These are phyloP conservation scores for Apiotrichum sp. DNA, from an alignment of 1,284 basidiomycete genomes.

Conservation along the genomic window DNA sequence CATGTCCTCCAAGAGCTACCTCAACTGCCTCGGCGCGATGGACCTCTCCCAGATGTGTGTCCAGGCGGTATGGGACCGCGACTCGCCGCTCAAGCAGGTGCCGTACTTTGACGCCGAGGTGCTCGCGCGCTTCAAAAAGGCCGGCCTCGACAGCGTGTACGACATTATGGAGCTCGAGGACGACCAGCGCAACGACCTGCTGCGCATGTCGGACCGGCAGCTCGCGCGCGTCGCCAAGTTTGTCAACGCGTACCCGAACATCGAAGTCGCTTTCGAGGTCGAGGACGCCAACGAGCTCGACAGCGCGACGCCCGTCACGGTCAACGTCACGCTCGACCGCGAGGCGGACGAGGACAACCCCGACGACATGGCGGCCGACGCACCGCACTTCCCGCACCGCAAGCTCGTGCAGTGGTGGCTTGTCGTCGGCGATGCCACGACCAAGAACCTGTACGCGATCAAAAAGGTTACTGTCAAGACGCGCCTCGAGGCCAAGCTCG, in stretches of 20 bases:
- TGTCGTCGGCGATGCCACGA: constrained; percentile 70
- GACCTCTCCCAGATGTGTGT: constrained; percentile 99
- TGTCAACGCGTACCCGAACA: constrained; percentile 87
- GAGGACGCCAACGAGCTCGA: constrained; percentile 73
- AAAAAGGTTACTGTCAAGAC: constrained; percentile 87
- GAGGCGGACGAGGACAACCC: constrained; percentile 73
- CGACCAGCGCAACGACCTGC: constrained; percentile 68
- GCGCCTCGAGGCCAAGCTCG: constrained; percentile 72
- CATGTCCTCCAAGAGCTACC: constrained; percentile 91
- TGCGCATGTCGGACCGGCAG: constrained; percentile 79
- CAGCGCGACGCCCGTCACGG: constrained; percentile 71
- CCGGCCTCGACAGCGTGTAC: constrained; percentile 77
- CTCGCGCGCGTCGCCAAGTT: constrained; percentile 79
- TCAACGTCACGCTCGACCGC: constrained; percentile 72
- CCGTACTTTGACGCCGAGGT: constrained; percentile 89
- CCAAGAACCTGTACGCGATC: constrained; percentile 76
- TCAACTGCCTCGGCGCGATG: constrained; percentile 95
- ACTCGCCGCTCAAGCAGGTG: constrained; percentile 88
- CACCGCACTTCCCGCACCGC: constrained; percentile 81
- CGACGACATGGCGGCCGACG: constrained; percentile 72
- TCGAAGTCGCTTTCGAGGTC: constrained; percentile 76
- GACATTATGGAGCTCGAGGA: constrained; percentile 98
- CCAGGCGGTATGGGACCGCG: constrained; percentile 95
- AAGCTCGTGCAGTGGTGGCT: constrained; percentile 98
- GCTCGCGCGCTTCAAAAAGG: constrained; percentile 75